Conservation (phyloP, 208 protist genomes). For the Acanthamoeba lugdunensis region DNA sequence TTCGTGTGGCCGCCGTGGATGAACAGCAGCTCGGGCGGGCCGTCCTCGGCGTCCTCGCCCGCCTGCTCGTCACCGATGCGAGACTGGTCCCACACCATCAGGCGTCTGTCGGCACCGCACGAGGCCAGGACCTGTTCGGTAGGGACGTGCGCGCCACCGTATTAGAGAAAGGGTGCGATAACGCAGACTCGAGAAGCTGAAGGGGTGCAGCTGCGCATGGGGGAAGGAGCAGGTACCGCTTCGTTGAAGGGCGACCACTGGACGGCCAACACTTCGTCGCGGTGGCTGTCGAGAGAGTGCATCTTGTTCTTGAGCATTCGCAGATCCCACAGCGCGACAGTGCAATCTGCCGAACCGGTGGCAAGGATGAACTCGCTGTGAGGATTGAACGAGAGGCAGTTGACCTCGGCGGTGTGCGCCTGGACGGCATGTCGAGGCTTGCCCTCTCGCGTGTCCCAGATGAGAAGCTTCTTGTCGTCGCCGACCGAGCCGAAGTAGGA, state of each 20-base stretch:
- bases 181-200: neutral
- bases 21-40: conserved; percentile 93
- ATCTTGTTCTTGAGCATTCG: conserved; percentile 89
- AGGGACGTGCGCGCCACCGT: too few species aligned
- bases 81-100: conserved; percentile 90
- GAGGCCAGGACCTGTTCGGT: conserved; percentile 85
- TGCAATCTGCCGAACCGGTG: conserved; percentile 89
- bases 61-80: conserved; percentile 91
- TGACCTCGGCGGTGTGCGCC: conserved; percentile 89
- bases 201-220: neutral
- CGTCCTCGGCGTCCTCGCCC: conserved; percentile 91
- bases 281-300: conserved; percentile 88
- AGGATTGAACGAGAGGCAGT: conserved; percentile 92
- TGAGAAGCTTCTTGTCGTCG: conserved; percentile 92
- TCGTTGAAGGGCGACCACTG: conserved; percentile 87
- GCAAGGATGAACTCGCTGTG: conserved; percentile 89
- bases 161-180: too few species aligned
- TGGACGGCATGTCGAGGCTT: conserved; percentile 77
- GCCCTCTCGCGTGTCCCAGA: conserved; percentile 89
- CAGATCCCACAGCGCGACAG: conserved; percentile 91
- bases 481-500: conserved; percentile 93
- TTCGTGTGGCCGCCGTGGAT: conserved; percentile 96
- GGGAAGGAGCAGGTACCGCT: conserved; percentile 74
- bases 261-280: conserved; percentile 88
- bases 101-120: conserved; percentile 86